These are phyloP conservation scores for Saksenaea vasiformis DNA, from an alignment of 371 early-diverging fungal genomes.

Conservation along the genomic window DNA sequence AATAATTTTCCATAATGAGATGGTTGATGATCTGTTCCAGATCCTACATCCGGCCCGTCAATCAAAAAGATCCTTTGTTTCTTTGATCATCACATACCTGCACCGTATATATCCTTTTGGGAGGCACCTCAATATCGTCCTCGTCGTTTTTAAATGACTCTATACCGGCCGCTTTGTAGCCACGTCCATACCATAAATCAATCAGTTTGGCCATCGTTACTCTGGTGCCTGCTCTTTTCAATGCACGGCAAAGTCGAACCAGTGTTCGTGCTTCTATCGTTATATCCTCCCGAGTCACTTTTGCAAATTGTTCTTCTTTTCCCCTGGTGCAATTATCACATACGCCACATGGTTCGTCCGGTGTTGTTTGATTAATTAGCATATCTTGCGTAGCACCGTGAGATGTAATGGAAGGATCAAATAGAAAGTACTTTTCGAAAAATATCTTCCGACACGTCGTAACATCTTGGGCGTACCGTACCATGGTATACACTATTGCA, in stretches of 20 bases:
- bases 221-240: conserved; percentile 38
- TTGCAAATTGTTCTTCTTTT: background rate
- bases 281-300: conserved; percentile 35
- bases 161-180: conserved; percentile 37
- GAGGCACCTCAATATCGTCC: conserved; percentile 30
- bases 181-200: conserved; percentile 47
- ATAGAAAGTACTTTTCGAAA: conserved; percentile 64
- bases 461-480: conserved; percentile 67
- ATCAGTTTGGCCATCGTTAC: conserved; percentile 58
- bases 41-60: conserved; percentile 23
- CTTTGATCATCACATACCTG: conserved; percentile 12
- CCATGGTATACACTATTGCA: conserved; percentile 65
- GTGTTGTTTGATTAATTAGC: conserved; percentile 34
- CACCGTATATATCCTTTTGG: conserved; percentile 32
- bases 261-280: conserved; percentile 39
- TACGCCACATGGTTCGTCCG: conserved; percentile 44
- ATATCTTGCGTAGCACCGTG: conserved; percentile 13
- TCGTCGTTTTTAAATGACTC: conserved; percentile 34
- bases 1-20: conserved; percentile 46
- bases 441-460: conserved; percentile 66
- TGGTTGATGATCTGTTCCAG: conserved; percentile 56
- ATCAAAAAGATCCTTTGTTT: background rate
- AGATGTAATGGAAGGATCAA: conserved; percentile 24
- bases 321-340: conserved; percentile 56
- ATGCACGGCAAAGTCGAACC: conserved; percentile 41